Evolutionary conservation across 2,329 filamentous ascomycete species (phyloP).

Genomic region (Diplocarpon mali): DNA sequence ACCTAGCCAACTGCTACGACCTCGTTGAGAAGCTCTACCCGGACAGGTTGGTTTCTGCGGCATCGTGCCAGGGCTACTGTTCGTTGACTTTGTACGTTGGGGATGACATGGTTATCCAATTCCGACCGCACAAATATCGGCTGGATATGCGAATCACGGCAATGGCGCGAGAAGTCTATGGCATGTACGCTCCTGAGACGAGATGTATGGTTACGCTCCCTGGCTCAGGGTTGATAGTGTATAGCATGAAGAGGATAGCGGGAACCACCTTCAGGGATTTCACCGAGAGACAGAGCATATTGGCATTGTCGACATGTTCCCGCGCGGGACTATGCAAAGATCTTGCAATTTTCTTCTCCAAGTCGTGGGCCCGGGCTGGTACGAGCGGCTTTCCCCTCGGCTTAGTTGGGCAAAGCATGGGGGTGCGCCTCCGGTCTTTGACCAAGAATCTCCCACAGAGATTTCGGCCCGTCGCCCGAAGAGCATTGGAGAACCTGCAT

Average conservation of each 20-base stretch:
- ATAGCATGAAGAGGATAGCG: conserved; percentile 32
- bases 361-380: conserved; percentile 27
- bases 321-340: conserved; percentile 30
- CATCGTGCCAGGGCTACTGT: conserved; percentile 38
- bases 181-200: conserved; percentile 33
- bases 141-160: conserved; percentile 31
- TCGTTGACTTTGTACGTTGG: conserved; percentile 38
- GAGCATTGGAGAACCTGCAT: conserved; percentile 23
- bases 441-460: conserved; percentile 28
- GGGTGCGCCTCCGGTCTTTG: conserved; percentile 31
- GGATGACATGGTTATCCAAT: conserved; percentile 34
- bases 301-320: conserved; percentile 3
- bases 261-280: conserved; percentile 32
- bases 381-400: conserved; percentile 14
- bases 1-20: conserved; percentile 22
- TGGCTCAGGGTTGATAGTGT: conserved; percentile 26
- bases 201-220: conserved; percentile 29
- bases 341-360: conserved; percentile 33
- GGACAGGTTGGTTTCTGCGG: conserved; percentile 24
- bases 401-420: conserved; percentile 33
- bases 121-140: conserved; percentile 34
- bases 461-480: conserved; percentile 16
- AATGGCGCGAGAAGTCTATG: conserved; percentile 32
- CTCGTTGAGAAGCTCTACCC: conserved; percentile 29
- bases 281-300: conserved; percentile 3